A percentile compares a stretch with the other conserved stretches of the same genome.
phyloP scores from a whole-genome alignment of 805 yeast species.

The Ogataea salicorniae region DNA sequence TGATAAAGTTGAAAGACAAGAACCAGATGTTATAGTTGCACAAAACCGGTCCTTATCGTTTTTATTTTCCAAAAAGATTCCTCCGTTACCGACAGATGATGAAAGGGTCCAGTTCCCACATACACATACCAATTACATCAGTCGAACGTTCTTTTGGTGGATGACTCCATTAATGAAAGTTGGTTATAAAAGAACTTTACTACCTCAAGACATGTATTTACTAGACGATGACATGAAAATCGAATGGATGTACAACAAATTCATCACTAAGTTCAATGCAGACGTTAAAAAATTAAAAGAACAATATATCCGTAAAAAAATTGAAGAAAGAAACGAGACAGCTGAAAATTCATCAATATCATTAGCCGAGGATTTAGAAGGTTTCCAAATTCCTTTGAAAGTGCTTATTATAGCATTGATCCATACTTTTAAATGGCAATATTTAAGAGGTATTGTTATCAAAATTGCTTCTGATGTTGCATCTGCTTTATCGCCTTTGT shows the following conservation, averaged over 20 bases:
- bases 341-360: constrained; percentile 14
- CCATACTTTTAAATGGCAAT: constrained; percentile 44
- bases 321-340: constrained; percentile 22
- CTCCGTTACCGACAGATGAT: constrained; percentile 44
- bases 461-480: constrained; percentile 42
- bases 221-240: constrained; percentile 39
- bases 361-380: constrained; percentile 19
- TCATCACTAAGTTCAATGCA: constrained; percentile 30
- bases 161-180: constrained; percentile 53
- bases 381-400: constrained; percentile 20
- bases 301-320: constrained; percentile 25
- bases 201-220: constrained; percentile 54
- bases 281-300: constrained; percentile 29
- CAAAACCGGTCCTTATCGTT: constrained; percentile 50
- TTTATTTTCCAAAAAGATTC: constrained; percentile 43
- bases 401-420: constrained; percentile 36
- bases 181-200: constrained; percentile 70
- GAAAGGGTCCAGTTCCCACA: constrained; percentile 50
- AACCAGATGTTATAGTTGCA: constrained; percentile 2
- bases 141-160: constrained; percentile 61
- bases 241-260: constrained; percentile 36
- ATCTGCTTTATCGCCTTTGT: constrained; percentile 55
- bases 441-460: constrained; percentile 34
- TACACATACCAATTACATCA: constrained; percentile 36
- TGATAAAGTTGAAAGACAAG: constrained; percentile 2